These are phyloP conservation scores for Atkinsonella hypoxylon DNA, from an alignment of 2,329 filamentous ascomycete species.

Conservation along the genomic window DNA sequence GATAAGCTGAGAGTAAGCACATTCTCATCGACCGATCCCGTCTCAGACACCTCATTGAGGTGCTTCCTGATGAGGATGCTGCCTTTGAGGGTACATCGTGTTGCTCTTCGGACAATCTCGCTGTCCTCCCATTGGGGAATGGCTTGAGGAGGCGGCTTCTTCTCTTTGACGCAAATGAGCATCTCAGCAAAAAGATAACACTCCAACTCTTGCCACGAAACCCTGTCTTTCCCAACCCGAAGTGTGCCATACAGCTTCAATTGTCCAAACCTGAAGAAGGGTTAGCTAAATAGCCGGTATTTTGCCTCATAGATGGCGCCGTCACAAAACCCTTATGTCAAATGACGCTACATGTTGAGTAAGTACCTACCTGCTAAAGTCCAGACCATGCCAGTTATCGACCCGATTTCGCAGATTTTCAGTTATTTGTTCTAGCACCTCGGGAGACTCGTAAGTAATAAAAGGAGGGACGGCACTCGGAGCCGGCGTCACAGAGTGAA, in stretches of 20 bases:
- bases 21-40: conserved; percentile 59
- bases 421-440: conserved; percentile 72
- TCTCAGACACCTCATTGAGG: conserved; percentile 74
- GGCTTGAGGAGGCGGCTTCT: conserved; percentile 48
- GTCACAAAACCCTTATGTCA: too few species aligned
- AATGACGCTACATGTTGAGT: neutral
- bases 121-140: conserved; percentile 56
- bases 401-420: conserved; percentile 78
- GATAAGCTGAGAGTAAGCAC: conserved; percentile 83
- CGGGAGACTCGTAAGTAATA: conserved; percentile 61
- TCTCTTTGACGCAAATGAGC: conserved; percentile 99
- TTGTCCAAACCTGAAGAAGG: conserved; percentile 65
- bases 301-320: neutral
- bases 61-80: conserved; percentile 98
- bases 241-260: conserved; percentile 81
- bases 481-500: conserved; percentile 47
- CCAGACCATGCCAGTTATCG: conserved; percentile 95
- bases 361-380: conserved; percentile 59
- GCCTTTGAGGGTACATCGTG: conserved; percentile 82
- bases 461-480: conserved; percentile 43
- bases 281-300: conserved; percentile 7
- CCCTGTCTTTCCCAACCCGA: conserved; percentile 87
- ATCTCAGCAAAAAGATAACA: conserved; percentile 97
- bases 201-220: conserved; percentile 95
- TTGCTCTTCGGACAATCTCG: conserved; percentile 47